These are phyloP conservation scores for Kurtzmaniella quercitrusa DNA, from an alignment of 1,139 yeast species.

Conservation along the genomic window DNA sequence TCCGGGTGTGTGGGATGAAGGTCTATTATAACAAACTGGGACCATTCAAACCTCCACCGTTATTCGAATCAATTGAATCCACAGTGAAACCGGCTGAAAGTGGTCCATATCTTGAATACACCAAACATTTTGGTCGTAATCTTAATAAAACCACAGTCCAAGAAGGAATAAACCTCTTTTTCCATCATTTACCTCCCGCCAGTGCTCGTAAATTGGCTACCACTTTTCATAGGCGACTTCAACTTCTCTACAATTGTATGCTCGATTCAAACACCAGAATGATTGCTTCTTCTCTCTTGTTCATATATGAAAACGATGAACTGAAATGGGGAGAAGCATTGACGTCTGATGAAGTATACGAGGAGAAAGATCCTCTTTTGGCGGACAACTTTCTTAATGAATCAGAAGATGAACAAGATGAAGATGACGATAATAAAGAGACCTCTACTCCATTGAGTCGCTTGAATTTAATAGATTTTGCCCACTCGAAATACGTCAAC, in stretches of 20 bases:
- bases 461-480: conserved; percentile 79
- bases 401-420: conserved; percentile 25
- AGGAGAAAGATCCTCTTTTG: conserved; percentile 37
- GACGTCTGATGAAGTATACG: conserved; percentile 20
- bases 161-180: conserved; percentile 51
- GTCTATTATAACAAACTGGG: conserved; percentile 24
- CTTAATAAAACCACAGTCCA: conserved; percentile 41
- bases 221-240: conserved; percentile 54
- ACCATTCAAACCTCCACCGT: conserved; percentile 2
- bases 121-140: conserved; percentile 69
- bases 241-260: conserved; percentile 60
- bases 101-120: conserved; percentile 39
- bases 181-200: conserved; percentile 30
- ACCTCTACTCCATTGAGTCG: conserved; percentile 39
- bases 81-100: conserved; percentile 9
- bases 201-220: conserved; percentile 24
- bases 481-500: conserved; percentile 61
- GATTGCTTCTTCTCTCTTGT: conserved; percentile 69
- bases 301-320: conserved; percentile 68
- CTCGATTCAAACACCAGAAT: conserved; percentile 60
- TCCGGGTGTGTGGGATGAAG: conserved; percentile 89
- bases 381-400: conserved; percentile 23
- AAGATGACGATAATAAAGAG: conserved; percentile 28
- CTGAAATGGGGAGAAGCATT: conserved; percentile 38
- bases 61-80: conserved; percentile 12